Evolutionary conservation across 768 basidiomycete species (phyloP), one percentile per base, ranked within the genome.

Genomic region (Collybia nuda): DNA sequence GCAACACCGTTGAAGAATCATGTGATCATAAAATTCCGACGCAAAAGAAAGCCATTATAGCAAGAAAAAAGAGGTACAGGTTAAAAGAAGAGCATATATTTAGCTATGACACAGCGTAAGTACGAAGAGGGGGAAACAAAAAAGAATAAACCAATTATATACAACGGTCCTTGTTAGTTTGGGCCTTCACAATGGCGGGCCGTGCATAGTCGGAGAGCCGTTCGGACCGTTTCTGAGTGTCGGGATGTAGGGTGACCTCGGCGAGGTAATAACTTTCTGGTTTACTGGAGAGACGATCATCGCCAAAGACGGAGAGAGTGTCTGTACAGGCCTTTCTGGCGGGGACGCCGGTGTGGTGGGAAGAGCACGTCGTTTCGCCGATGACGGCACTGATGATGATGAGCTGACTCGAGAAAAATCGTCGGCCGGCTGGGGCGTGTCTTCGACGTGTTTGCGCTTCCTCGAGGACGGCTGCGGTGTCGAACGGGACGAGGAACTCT

Each of bases 201-300:
- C 32, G 14, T 32, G 32, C 32, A 32, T 32, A 11, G 32, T 32
- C 14, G 32, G 32, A 32, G 32, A 32, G 32, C 32, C 9, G 14
- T 32, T 32, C 12, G 32, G 32, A 6, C 32, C 32, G 32, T 32
- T 32, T 11, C 32, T 32, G 5, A 32, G 32, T 32, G 32, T 32
- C 12, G 32, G 32, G 32, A 32, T 32, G 32, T 32, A 32, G 12
- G 32, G 32, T 3, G 32, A 32, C 12, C 32, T 32, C 32, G 32
- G 32, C 32, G 32, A 32, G 32, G 32, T 32, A 11, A 32, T 32
- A 3, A 72, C 69, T 11, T 64, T 66, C 49, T 74, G 69, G 44
- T 75, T 74, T 5, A 70, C 67, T 0, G 83, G 83, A n/a, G 83
- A 82, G 39, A 84, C 75, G 58, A 85, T 79, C 73, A 82, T 78